These are phyloP conservation scores for Cryptosporidium canis DNA, from an alignment of 169 alveolate species.

Conservation along the genomic window DNA sequence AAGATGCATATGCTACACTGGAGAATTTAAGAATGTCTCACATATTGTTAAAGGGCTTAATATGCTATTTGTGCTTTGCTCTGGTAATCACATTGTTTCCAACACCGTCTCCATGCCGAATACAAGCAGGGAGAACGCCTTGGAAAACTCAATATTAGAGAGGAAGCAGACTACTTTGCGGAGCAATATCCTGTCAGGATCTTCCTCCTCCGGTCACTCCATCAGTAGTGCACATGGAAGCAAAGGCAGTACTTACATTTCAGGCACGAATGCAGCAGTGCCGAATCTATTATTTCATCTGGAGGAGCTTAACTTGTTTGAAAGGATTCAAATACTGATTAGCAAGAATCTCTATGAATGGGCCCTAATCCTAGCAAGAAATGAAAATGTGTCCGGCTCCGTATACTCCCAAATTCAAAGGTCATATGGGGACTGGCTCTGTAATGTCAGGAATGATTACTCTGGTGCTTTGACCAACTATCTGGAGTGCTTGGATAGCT, in stretches of 20 bases:
- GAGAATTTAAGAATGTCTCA: constrained; percentile 51
- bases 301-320: constrained; percentile 47
- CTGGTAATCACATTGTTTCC: background rate
- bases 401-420: constrained; percentile 54
- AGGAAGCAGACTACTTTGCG: background rate
- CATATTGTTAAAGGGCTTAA: constrained; percentile 59
- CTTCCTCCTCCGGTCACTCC: background rate
- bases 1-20: constrained; percentile 61
- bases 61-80: constrained; percentile 42
- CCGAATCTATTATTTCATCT: constrained; percentile 47
- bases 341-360: constrained; percentile 50
- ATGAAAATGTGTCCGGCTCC: constrained; percentile 21
- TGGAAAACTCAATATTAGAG: background rate
- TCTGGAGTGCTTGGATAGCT: constrained; percentile 53
- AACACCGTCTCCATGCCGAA: background rate
- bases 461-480: constrained; percentile 9
- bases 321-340: constrained; percentile 23
- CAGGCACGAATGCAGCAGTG: background rate
- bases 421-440: constrained; percentile 66
- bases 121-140: background rate
- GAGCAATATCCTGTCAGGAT: background rate
- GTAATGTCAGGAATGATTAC: constrained; percentile 48
- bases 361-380: constrained; percentile 60
- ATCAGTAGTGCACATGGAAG: background rate
- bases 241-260: background rate